phyloP scores from a whole-genome alignment of 148 eudicot genomes.

The Fallopia convolvulus region DNA sequence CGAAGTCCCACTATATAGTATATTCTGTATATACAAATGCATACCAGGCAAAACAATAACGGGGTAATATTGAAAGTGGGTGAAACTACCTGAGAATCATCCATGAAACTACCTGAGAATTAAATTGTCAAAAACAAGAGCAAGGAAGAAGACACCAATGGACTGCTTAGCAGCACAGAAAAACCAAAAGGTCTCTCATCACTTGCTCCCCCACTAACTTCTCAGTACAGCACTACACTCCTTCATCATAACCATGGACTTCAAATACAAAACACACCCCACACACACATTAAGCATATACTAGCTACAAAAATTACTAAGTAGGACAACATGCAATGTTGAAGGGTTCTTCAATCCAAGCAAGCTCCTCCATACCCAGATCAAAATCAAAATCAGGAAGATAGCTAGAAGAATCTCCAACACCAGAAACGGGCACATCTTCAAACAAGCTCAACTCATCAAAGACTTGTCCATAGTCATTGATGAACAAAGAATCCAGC shows the following conservation, averaged over 20 bases:
- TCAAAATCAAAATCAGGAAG: constrained; percentile 70
- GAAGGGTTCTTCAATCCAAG: constrained; percentile 50
- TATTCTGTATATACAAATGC: not conserved
- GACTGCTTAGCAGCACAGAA: constrained; percentile 76
- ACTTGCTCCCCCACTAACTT: not conserved
- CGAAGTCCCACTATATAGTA: no score
- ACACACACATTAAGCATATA: constrained; percentile 10
- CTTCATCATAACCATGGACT: not conserved
- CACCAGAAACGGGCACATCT: constrained; percentile 31
- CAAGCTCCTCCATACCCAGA: constrained; percentile 43
- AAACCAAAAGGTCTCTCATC: constrained; percentile 33
- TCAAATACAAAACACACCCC: no score
- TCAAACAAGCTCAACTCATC: constrained; percentile 27
- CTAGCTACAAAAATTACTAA: constrained; percentile 59
- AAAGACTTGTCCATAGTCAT: constrained; percentile 32
- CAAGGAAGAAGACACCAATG: constrained; percentile 17
- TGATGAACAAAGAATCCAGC: constrained; percentile 24
- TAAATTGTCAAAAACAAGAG: constrained; percentile 1
- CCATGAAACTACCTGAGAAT: no score
- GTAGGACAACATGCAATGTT: constrained; percentile 63
- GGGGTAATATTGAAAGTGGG: no score
- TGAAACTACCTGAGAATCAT: no score
- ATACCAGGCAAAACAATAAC: not conserved
- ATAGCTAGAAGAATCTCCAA: constrained; percentile 26
- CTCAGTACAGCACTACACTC: not conserved